Evolutionary conservation across 495 filamentous ascomycete genomes (phyloP), one percentile per base, ranked within the genome.

Genomic region (Talaromyces stipitatus): DNA sequence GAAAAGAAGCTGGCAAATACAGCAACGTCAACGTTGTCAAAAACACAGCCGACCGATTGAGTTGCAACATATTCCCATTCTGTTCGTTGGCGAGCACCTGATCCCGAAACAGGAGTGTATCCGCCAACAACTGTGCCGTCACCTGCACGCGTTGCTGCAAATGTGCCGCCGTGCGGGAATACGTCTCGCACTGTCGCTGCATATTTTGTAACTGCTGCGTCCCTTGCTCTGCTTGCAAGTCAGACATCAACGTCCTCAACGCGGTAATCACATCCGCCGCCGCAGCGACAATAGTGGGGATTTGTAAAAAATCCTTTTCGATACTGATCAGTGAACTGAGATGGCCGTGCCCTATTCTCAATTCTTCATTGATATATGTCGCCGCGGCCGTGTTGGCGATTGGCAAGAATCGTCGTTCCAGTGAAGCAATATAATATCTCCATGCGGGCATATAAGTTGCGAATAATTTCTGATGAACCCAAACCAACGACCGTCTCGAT

Each of bases 1-100:
- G 65, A 58, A 77, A 77, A 2, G 72, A 72, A 9, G 70, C 62
- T 0, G 75, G 75, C 11, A 78, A 64, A 60, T 77, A 78, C 1
- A 77, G 61, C 50, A 78, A 54, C 1, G 72, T 72, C 56, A 77
- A 58, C 0, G 66, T 70, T 4, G 75, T 77, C 24, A 78, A 67
- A 29, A 74, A 72, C 2, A 74, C 66, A 16, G 72, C 67, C 18
- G 70, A 72, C 33, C 69, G 66, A 47, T 69, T 77, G 5, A 77
- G 54, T 50, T 69, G 64, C 32, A 76, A 48, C 62, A 76, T 75
- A 22, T 67, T 71, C 9, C 68, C 52, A 50, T 68, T 75, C 50
- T 76, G 72, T 24, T 62, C 50, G 22, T 65, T 63, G 1, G 68
- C 64, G 8, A 72, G 60, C n/a, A 66, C 50, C 45, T 74, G 69